Evolutionary conservation across 306 rosid genomes (phyloP), one percentile per base, ranked within the genome.

Genomic region (Mimosa bimucronata): DNA sequence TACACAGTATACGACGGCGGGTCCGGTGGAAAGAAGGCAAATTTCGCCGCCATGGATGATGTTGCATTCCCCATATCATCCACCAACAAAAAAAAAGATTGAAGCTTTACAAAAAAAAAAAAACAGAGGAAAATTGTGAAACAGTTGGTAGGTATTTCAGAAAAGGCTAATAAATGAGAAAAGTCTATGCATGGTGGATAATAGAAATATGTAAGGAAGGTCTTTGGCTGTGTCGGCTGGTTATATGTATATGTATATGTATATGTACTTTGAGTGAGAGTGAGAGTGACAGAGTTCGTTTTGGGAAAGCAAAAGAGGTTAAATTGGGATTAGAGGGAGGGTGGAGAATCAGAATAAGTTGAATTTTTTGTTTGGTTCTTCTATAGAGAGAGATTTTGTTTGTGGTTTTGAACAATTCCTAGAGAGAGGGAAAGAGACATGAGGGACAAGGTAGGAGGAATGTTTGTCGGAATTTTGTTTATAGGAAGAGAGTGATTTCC

Each of bases 11-110:
- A 91, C 0, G 88, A 85, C 4, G 92, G 91, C 10, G 95, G 92
- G 79, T 88, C 84, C 0, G 95, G 92, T 0, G 95, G 95, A 66
- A 84, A 91, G 68, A 91, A 89, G 29, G 91, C 91, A 19, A 91
- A 89, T 81, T 87, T 91, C 9, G 95, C 86, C 0, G 95, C 92
- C 95, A 91, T 84, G 0, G 95, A 88, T 18, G 95, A 91, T 45
- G 95, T 83, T 74, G 92, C 92, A 82, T 89, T 84, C 55, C 95
- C 95, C 95, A 91, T 58, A 58, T 66, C 41, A 18, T 5, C 37
- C 48, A 40, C 72, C 3, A 0, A 7, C 23, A 4, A 46, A 48
- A 48, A 1, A 26, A 3, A 40, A 15, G 19, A 28, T 4, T 53
- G 23, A 44, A 41, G 38, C 69, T 71, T 42, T 5, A 30, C 68